Evolutionary conservation across 441 rosid species (phyloP).

Genomic region (Daphne laureola): DNA sequence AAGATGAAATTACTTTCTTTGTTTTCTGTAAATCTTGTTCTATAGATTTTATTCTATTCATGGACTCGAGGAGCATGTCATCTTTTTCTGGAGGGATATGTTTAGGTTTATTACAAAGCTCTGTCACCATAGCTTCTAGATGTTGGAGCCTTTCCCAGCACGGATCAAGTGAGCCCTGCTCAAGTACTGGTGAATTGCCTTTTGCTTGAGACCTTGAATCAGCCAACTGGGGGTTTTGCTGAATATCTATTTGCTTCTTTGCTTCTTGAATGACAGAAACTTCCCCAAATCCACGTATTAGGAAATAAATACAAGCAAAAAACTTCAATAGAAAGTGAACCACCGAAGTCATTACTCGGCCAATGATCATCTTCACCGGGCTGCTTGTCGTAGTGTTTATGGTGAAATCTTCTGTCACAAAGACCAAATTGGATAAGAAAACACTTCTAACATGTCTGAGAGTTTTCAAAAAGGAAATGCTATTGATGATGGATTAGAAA

Average conservation of each 20-base stretch:
- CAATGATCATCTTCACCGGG: slow-evolving; percentile 29
- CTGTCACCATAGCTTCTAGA: slow-evolving; percentile 65
- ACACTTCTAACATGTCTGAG: no score
- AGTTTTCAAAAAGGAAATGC: no score
- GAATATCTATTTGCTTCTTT: slow-evolving; percentile 28
- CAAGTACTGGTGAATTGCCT: slow-evolving; percentile 27
- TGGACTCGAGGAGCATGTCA: slow-evolving; percentile 72
- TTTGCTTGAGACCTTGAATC: slow-evolving; percentile 33
- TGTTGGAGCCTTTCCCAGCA: slow-evolving; percentile 87
- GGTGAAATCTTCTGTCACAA: slow-evolving; percentile 41
- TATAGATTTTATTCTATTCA: slow-evolving; percentile 72
- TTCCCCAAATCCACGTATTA: slow-evolving; percentile 38
- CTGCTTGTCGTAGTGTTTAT: slow-evolving; percentile 22
- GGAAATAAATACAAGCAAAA: slow-evolving; percentile 39
- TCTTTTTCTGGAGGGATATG: slow-evolving; percentile 87
- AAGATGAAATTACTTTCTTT: slow-evolving; percentile 36
- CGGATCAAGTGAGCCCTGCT: slow-evolving; percentile 48
- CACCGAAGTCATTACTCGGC: slow-evolving; percentile 24
- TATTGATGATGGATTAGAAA: no score
- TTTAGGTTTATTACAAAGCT: slow-evolving; percentile 55
- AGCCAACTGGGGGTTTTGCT: slow-evolving; percentile 23
- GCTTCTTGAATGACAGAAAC: slow-evolving; percentile 25
- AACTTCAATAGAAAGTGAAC: slow-evolving; percentile 40
- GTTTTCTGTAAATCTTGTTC: slow-evolving; percentile 91
- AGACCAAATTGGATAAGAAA: slow-evolving; percentile 10